Evolutionary conservation across 306 rosid species (phyloP).

Genomic region (Quercus wislizeni): DNA sequence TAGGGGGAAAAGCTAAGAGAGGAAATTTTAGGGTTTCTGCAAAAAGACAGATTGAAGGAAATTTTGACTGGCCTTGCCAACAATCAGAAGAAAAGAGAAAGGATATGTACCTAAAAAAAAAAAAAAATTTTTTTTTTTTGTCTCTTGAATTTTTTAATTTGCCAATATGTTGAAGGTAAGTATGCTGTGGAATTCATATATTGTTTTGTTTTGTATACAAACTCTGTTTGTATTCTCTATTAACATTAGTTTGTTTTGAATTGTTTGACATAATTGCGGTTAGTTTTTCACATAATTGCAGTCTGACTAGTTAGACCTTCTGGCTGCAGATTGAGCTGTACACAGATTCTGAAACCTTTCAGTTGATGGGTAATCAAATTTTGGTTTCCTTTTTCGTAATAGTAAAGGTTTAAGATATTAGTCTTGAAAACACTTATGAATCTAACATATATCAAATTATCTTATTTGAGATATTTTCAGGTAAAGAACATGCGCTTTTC

Average conservation of each 20-base stretch:
- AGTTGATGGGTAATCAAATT: slow-evolving; percentile 54
- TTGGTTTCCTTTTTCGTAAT: background rate
- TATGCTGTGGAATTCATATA: background rate
- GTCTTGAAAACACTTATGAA: background rate
- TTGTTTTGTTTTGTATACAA: background rate
- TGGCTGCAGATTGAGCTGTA: slow-evolving; percentile 66
- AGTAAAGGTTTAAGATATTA: background rate
- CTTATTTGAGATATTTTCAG: slow-evolving; percentile 37
- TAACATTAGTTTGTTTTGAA: background rate
- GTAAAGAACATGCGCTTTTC: slow-evolving; percentile 79
- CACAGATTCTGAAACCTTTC: slow-evolving; percentile 60
- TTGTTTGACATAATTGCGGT: background rate
- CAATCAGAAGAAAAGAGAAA: background rate
- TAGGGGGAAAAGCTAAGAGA: background rate
- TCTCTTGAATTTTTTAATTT: background rate
- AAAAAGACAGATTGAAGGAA: background rate
- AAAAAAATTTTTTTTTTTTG: no score
- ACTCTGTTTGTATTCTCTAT: background rate
- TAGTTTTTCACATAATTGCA: slow-evolving; percentile 2
- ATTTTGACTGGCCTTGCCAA: background rate
- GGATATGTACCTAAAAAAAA: background rate
- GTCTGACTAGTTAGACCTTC: slow-evolving; percentile 28
- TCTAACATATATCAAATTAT: slow-evolving; percentile 5
- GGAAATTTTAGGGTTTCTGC: background rate
- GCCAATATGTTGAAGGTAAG: background rate